Conservation (phyloP, 495 filamentous ascomycete species). For the Hypoxylon cercidicola region DNA sequence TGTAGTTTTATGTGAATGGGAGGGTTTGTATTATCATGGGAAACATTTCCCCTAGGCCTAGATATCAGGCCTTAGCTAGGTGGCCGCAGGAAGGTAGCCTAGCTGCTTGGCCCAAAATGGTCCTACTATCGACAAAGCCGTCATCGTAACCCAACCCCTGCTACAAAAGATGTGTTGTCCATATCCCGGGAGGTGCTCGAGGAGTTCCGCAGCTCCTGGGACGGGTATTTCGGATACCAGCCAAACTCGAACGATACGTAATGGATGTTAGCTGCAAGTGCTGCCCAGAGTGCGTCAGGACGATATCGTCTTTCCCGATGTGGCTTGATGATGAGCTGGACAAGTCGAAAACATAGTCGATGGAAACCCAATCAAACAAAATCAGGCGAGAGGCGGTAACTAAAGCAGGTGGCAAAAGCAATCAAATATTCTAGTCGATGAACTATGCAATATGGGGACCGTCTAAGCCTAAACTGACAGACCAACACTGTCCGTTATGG, state of each 20-base stretch:
- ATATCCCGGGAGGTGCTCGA: constrained; percentile 28
- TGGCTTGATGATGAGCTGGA: constrained; percentile 48
- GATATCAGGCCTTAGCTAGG: constrained; percentile 34
- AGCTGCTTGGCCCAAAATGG: constrained; percentile 29
- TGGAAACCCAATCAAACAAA: constrained; percentile 42
- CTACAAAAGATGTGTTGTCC: constrained; percentile 40
- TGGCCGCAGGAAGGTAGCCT: constrained; percentile 38
- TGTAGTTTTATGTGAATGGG: constrained; percentile 33
- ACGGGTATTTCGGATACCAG: constrained; percentile 39
- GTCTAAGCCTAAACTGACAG: constrained; percentile 34
- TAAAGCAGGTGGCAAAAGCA: constrained; percentile 38
- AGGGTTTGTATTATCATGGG: constrained; percentile 25
- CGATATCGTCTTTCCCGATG: constrained; percentile 44
- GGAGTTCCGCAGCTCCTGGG: constrained; percentile 26
- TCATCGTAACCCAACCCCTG: constrained; percentile 40
- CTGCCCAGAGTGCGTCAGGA: constrained; percentile 40
- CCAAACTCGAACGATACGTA: constrained; percentile 34
- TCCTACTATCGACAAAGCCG: constrained; percentile 36
- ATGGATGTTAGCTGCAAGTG: constrained; percentile 45
- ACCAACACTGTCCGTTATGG: constrained; percentile 31
- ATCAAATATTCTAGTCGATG: constrained; percentile 36
- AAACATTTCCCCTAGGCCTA: constrained; percentile 28
- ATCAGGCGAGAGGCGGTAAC: constrained; percentile 37
- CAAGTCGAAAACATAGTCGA: constrained; percentile 29
- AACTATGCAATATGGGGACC: constrained; percentile 36